These are phyloP conservation scores for Tetrapisispora arboricola DNA, from an alignment of 805 yeast genomes.

Conservation along the genomic window DNA sequence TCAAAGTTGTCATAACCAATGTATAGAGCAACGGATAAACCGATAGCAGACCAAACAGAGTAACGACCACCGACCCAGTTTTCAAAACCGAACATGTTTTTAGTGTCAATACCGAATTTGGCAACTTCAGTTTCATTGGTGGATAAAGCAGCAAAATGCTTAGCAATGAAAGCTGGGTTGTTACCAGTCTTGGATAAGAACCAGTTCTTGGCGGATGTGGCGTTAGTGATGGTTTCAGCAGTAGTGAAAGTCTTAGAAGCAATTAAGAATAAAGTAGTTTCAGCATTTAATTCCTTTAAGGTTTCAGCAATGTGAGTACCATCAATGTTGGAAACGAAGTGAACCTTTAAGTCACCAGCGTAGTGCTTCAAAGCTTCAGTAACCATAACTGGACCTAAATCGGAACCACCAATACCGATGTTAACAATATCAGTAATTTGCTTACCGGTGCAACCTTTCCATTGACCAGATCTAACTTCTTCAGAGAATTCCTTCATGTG, in stretches of 20 bases:
- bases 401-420: slow-evolving; percentile 98
- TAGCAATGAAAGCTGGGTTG: slow-evolving; percentile 68
- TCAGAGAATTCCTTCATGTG: slow-evolving; percentile 97
- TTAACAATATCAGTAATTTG: slow-evolving; percentile 87
- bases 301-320: slow-evolving; percentile 96
- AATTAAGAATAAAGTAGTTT: slow-evolving; percentile 83
- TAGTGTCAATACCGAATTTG: slow-evolving; percentile 94
- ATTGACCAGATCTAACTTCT: slow-evolving; percentile 78
- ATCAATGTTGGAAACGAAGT: slow-evolving; percentile 96
- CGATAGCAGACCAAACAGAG: slow-evolving; percentile 99
- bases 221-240: slow-evolving; percentile 95
- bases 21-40: slow-evolving; percentile 88
- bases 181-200: slow-evolving; percentile 57
- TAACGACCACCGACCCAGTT: slow-evolving; percentile 99
- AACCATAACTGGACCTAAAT: slow-evolving; percentile 98
- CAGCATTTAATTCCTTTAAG: slow-evolving; percentile 67
- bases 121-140: slow-evolving; percentile 87
- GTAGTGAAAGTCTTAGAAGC: slow-evolving; percentile 99
- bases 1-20: slow-evolving; percentile 94
- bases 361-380: slow-evolving; percentile 95
- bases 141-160: slow-evolving; percentile 94
- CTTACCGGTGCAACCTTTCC: slow-evolving; percentile 98
- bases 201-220: slow-evolving; percentile 92
- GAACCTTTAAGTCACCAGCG: slow-evolving; percentile 63
- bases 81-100: slow-evolving; percentile 97